phyloP scores from a whole-genome alignment of 2,329 filamentous ascomycete species.

The Chaetomium globosum region DNA sequence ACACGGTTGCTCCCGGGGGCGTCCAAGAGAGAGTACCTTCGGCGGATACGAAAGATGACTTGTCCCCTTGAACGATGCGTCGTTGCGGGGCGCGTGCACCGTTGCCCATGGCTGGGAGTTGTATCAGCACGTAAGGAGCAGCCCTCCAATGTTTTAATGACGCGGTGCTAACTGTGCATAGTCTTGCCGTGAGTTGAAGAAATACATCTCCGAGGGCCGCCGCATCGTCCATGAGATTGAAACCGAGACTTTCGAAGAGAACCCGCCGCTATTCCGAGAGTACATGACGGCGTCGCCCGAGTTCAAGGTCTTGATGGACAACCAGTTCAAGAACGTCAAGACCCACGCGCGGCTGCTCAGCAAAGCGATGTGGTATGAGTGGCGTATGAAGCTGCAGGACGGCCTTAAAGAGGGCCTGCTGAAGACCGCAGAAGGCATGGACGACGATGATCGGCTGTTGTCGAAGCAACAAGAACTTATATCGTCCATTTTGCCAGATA shows the following conservation, averaged over 20 bases:
- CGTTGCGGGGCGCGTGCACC: slow-evolving; percentile 82
- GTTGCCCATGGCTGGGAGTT: slow-evolving; percentile 89
- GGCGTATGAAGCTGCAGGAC: slow-evolving; percentile 84
- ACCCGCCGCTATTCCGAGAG: slow-evolving; percentile 87
- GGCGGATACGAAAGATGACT: slow-evolving; percentile 52
- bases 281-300: slow-evolving; percentile 85
- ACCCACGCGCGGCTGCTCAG: slow-evolving; percentile 85
- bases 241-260: slow-evolving; percentile 82
- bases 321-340: slow-evolving; percentile 96
- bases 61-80: slow-evolving; percentile 75
- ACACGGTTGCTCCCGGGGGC: slow-evolving; percentile 70
- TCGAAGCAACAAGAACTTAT: slow-evolving; percentile 70
- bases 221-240: slow-evolving; percentile 90
- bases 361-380: slow-evolving; percentile 98
- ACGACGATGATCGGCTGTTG: slow-evolving; percentile 68
- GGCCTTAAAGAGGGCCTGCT: slow-evolving; percentile 80
- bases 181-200: slow-evolving; percentile 92
- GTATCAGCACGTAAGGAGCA: slow-evolving; percentile 74
- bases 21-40: slow-evolving; percentile 49
- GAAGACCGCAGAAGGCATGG: slow-evolving; percentile 75
- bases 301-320: slow-evolving; percentile 86
- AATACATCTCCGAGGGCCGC: slow-evolving; percentile 91
- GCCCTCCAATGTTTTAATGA: not conserved
- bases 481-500: slow-evolving; percentile 64
- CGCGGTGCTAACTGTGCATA: slow-evolving; percentile 22